Evolutionary conservation across 331 rosid species (phyloP), one percentile per base, ranked within the genome.

Genomic region (Erythrophleum ivorense): DNA sequence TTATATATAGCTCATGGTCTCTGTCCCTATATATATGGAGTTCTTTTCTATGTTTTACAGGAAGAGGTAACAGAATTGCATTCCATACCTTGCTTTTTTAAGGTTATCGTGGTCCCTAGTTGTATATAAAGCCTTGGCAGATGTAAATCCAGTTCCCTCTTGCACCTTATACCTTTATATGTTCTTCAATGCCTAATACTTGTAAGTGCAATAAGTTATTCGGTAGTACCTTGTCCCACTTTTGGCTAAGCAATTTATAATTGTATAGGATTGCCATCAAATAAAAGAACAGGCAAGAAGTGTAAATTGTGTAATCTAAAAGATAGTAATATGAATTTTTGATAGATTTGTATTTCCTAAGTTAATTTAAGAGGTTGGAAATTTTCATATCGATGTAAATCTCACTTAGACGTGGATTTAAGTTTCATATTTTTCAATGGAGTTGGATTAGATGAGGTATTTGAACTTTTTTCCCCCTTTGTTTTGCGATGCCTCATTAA

Each of bases 21-120:
- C 31, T 85, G 77, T 81, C 60, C 76, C 77, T 66, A 7, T 77
- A 68, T 78, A 74, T 63, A 52, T 68, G 75, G 29, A 50, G 59
- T 15, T 71, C 29, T 10, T 60, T 50, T 60, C 14, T 63, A 14
- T 50, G 36, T 19, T 41, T 60, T 53, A 53, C 50, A 40, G 80
- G 71, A 75, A 80, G 71, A 70, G 63, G 73, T 21, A 62, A 68
- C 62, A 57, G 70, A 58, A 55, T 59, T 78, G 46, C 29, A 80
- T 46, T 77, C 41, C 36, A 59, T 63, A 57, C 43, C 29, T 57
- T 73, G 77, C 79, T 65, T 66, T 18, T 67, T 76, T 66, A 79
- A 33, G 62, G 43, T 52, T 58, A 59, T 81, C 6, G 40, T 21
- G 24, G 48, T 19, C 58, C 67, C 10, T 81, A 65, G 63, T 43